These are phyloP conservation scores for Cairneyella variabilis DNA, from an alignment of 495 filamentous ascomycete species.

Conservation along the genomic window DNA sequence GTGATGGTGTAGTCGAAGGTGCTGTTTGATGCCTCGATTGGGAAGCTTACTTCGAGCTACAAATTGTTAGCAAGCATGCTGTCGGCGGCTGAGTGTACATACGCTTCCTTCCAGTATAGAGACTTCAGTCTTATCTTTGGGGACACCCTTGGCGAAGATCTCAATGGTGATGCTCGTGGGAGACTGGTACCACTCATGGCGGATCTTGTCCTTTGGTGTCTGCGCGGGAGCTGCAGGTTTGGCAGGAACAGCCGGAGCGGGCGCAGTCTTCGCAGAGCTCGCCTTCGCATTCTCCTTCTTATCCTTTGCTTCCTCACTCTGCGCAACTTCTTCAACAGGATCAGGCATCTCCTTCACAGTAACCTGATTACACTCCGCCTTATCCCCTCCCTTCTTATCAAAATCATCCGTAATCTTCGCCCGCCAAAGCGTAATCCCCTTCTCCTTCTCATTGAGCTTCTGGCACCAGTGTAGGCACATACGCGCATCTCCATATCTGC, in stretches of 20 bases:
- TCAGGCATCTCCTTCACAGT: constrained; percentile 63
- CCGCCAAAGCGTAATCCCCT: constrained; percentile 60
- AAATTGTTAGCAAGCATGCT: constrained; percentile 20
- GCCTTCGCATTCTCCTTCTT: constrained; percentile 30
- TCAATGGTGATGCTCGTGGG: constrained; percentile 60
- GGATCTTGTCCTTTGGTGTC: constrained; percentile 59
- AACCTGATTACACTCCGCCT: constrained; percentile 53
- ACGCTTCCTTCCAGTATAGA: constrained; percentile 19
- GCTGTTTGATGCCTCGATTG: constrained; percentile 46
- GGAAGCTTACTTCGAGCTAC: constrained; percentile 63
- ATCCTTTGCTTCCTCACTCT: constrained; percentile 29
- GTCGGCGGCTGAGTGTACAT: background rate
- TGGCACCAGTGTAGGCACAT: constrained; percentile 67
- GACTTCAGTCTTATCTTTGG: constrained; percentile 25
- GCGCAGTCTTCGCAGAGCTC: background rate
- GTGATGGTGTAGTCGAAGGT: constrained; percentile 66
- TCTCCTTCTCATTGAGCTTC: constrained; percentile 54
- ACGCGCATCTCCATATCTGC: constrained; percentile 70
- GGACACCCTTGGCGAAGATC: constrained; percentile 68
- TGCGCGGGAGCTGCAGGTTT: constrained; percentile 19
- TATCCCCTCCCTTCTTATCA: constrained; percentile 48
- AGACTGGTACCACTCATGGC: constrained; percentile 81
- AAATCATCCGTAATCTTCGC: constrained; percentile 49
- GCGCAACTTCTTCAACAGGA: constrained; percentile 6
- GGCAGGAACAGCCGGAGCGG: too few relatives aligned